Conservation (phyloP, 2,329 filamentous ascomycete species). For the Hypoxylon sp. region DNA sequence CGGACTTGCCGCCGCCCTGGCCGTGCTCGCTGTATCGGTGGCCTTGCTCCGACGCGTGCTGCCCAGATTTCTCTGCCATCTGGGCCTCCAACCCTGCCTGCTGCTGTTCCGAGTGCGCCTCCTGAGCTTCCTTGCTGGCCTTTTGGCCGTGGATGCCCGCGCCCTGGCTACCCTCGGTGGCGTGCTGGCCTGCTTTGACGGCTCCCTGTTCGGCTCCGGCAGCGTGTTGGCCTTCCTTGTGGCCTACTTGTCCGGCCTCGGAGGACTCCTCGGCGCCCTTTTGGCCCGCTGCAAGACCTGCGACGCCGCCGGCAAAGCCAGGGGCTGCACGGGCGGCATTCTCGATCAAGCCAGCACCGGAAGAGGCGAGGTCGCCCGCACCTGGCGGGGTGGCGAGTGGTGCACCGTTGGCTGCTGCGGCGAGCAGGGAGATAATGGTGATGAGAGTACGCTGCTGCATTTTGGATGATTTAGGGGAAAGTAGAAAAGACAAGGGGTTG, state of each 20-base stretch:
- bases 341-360: constrained; percentile 6
- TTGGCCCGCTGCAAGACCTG: constrained; percentile 4
- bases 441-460: constrained; percentile 42
- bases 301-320: not conserved
- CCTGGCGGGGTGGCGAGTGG: constrained; percentile 22
- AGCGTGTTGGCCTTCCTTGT: constrained; percentile 2
- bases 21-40: constrained; percentile 28
- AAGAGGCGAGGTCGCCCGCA: constrained; percentile 16
- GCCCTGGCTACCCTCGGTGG: constrained; percentile 5
- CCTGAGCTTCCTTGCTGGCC: constrained; percentile 1
- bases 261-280: constrained; percentile 6
- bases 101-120: constrained; percentile 2
- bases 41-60: constrained; percentile 20
- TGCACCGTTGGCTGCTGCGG: constrained; percentile 29
- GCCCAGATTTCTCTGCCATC: constrained; percentile 1
- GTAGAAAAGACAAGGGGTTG: not conserved
- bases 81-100: constrained; percentile 12
- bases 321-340: constrained; percentile 4
- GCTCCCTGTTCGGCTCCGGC: constrained; percentile 9
- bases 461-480: constrained; percentile 24
- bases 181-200: constrained; percentile 11
- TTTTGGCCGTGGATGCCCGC: constrained; percentile 11
- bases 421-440: constrained; percentile 40
- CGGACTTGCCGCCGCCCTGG: constrained; percentile 12
- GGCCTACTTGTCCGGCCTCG: constrained; percentile 8